Percentiles rank a stretch among this genome's conserved stretches.
phyloP scores from a whole-genome alignment of 257 asterid genomes.

The Agastache rugosa region DNA sequence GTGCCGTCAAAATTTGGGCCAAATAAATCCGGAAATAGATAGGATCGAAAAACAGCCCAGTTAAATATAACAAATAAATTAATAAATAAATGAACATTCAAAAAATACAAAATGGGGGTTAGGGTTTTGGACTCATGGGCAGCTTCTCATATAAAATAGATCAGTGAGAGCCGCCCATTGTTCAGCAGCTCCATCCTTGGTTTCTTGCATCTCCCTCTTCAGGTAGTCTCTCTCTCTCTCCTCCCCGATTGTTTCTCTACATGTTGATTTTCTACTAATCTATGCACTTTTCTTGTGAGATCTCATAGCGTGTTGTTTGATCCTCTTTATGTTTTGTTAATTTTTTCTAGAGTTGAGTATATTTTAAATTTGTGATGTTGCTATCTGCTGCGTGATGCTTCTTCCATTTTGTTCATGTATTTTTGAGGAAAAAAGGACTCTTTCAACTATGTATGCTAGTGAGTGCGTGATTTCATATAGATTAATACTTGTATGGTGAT shows the following conservation, averaged over 20 bases:
- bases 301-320: not conserved
- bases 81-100: not conserved
- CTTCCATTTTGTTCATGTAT: not conserved
- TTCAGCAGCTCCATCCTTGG: constrained; percentile 19
- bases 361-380: not conserved
- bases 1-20: too few species aligned
- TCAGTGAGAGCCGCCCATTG: not conserved
- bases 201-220: not conserved
- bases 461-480: not conserved
- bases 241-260: not conserved
- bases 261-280: not conserved
- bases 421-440: not conserved
- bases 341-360: not conserved
- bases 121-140: constrained; percentile 25
- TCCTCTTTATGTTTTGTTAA: not conserved
- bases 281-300: not conserved
- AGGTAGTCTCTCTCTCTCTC: not conserved
- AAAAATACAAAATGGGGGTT: not conserved
- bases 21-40: too few species aligned
- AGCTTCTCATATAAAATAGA: constrained; percentile 8
- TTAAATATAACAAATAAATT: too few species aligned
- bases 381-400: not conserved
- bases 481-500: not conserved
- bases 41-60: too few species aligned
- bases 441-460: not conserved